A percentile compares a stretch with the other conserved stretches of the same genome.
These are phyloP conservation scores for Chalciporus piperatus DNA, from an alignment of 768 basidiomycete genomes.

Conservation along the genomic window DNA sequence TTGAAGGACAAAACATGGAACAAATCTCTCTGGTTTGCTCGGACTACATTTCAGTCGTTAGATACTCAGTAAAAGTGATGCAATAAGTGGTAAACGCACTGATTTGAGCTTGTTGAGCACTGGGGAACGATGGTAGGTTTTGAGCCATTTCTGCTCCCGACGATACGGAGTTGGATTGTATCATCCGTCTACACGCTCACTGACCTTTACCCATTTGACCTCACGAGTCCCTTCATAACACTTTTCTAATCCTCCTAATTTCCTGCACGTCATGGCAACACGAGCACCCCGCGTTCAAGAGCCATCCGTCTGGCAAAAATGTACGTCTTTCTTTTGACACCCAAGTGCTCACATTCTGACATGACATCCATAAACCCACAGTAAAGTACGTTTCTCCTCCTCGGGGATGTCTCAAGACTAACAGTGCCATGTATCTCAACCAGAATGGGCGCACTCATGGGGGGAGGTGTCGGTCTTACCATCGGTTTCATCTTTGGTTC, in stretches of 20 bases:
- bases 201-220: no score
- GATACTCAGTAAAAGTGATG: constrained; percentile 2
- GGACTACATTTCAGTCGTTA: constrained; percentile 46
- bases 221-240: neutral
- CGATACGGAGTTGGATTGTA: no score
- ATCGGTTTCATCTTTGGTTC: constrained; percentile 98
- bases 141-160: constrained; percentile 9
- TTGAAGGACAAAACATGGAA: constrained; percentile 72
- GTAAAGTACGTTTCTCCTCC: constrained; percentile 52
- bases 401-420: constrained; percentile 3
- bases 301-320: constrained; percentile 74
- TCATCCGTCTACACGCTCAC: no score
- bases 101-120: constrained; percentile 82
- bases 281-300: constrained; percentile 42
- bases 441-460: constrained; percentile 92
- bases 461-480: constrained; percentile 90
- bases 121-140: constrained; percentile 55
- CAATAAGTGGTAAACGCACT: constrained; percentile 47
- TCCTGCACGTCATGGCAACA: constrained; percentile 24
- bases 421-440: constrained; percentile 10
- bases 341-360: constrained; percentile 9
- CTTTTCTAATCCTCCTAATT: neutral
- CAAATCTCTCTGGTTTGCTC: constrained; percentile 81
- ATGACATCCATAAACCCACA: constrained; percentile 22
- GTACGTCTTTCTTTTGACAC: constrained; percentile 39